Evolutionary conservation across 129 eudicot species (phyloP), one percentile per base, ranked within the genome.

Genomic region (Ambrosia trifida): DNA sequence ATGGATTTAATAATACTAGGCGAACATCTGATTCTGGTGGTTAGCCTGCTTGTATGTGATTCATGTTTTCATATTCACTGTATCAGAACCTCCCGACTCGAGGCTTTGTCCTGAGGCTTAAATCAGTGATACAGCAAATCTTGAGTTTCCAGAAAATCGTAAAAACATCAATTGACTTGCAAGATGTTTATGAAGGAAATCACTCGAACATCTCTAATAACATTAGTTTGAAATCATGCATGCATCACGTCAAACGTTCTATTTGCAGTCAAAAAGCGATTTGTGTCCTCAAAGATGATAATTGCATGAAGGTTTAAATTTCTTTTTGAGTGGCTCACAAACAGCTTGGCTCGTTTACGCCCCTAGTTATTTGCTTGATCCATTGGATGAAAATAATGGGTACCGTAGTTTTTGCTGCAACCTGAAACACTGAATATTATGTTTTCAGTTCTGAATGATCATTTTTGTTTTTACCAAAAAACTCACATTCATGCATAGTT

Each of bases 71-170:
- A 18, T 20, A 77, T 69, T 69, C 81, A 69, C 81, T 69, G 47
- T 77, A 77, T 77, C 81, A 77, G 81, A 77, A 77, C 81, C 60
- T 69, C 76, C 40, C 33, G 76, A 77, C 47, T 13, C 28, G 31
- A 77, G 81, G 71, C 66, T 77, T 61, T 60, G 45, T 69, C 70
- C 40, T 69, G 76, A 69, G 81, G 76, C 76, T 77, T 77, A 77
- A 60, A 77, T 77, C 47, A 63, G 81, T 61, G 81, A 77, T 69
- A 61, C 16, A 77, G 28, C 65, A 77, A 69, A 3, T 1, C 49
- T 69, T 0, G 71, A 69, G 81, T 40, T 50, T 63, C 57, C 57
- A 20, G 13, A 68, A 49, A 5, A 77, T 61, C 47, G 60, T 49
- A 61, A 57, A 60, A 56, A 28, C 65, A 0, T 49, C 44, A 36